phyloP scores from a whole-genome alignment of 768 basidiomycete species.

The Trametes villosa region DNA sequence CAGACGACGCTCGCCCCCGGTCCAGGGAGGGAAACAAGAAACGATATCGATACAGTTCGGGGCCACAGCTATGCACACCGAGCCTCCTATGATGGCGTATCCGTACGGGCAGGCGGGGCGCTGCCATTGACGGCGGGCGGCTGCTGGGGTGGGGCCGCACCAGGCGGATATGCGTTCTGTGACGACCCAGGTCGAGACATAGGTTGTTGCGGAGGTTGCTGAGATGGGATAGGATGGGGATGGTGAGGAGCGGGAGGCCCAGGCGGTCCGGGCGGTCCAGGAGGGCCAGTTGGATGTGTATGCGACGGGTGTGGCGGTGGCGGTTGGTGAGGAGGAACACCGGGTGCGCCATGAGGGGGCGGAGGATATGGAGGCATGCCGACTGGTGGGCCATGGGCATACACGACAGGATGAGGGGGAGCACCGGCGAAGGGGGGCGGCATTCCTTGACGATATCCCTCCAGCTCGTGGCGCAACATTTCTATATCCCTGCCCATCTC shows the following conservation, averaged over 20 bases:
- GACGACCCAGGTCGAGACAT: slow-evolving; percentile 64
- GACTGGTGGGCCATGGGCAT: slow-evolving; percentile 46
- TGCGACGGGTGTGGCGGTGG: slow-evolving; percentile 35
- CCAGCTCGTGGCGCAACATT: slow-evolving; percentile 76
- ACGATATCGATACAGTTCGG: slow-evolving; percentile 21
- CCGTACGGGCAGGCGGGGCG: slow-evolving; percentile 27
- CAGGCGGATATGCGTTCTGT: slow-evolving; percentile 51
- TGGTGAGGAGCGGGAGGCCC: slow-evolving; percentile 31
- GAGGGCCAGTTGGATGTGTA: slow-evolving; percentile 21
- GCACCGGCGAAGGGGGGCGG: slow-evolving; percentile 52
- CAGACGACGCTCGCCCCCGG: slow-evolving; percentile 2
- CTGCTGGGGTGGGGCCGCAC: slow-evolving; percentile 29
- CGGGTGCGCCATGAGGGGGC: slow-evolving; percentile 47
- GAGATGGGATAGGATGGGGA: slow-evolving; percentile 40
- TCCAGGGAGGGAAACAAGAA: slow-evolving; percentile 12
- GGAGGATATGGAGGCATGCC: slow-evolving; percentile 39
- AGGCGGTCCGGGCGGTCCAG: slow-evolving; percentile 36
- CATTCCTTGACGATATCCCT: slow-evolving; percentile 59
- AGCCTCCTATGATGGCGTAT: slow-evolving; percentile 28
- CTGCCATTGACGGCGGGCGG: slow-evolving; percentile 34
- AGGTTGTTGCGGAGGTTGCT: slow-evolving; percentile 39
- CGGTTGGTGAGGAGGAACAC: slow-evolving; percentile 43
- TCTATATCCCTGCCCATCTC: slow-evolving; percentile 83
- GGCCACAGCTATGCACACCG: background rate
- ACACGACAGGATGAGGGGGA: slow-evolving; percentile 52